phyloP scores from a whole-genome alignment of 768 basidiomycete species.

The Leccinum rimulosum region DNA sequence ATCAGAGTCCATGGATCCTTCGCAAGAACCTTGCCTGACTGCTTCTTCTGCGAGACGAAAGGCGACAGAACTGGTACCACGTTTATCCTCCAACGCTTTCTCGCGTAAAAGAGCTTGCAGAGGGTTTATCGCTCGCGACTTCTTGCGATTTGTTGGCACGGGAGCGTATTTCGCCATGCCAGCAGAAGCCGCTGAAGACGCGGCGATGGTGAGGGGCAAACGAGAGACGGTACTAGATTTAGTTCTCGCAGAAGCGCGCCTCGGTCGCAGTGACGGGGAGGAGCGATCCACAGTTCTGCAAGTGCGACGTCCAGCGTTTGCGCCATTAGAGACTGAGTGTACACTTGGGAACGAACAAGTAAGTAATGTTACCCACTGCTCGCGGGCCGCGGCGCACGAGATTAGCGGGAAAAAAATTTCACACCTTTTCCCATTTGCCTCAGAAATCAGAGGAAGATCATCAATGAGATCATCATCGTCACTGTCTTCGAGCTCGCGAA shows the following conservation, averaged over 20 bases:
- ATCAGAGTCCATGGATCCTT: slow-evolving; percentile 17
- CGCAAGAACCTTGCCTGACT: slow-evolving; percentile 30
- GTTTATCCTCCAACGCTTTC: slow-evolving; percentile 36
- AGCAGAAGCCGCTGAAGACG: slow-evolving; percentile 5
- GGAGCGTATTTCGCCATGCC: background rate
- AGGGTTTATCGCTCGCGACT: slow-evolving; percentile 41
- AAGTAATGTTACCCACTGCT: slow-evolving; percentile 3
- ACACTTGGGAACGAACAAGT: slow-evolving; percentile 24
- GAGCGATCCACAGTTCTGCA: background rate
- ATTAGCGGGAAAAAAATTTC: background rate
- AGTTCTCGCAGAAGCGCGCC: slow-evolving; percentile 19
- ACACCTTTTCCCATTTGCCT: slow-evolving; percentile 11
- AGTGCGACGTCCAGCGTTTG: background rate
- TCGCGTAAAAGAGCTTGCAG: slow-evolving; percentile 55
- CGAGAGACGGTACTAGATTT: slow-evolving; percentile 11
- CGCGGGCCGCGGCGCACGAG: background rate
- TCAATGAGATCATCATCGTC: slow-evolving; percentile 45
- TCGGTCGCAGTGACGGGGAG: slow-evolving; percentile 8
- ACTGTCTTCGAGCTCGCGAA: slow-evolving; percentile 48
- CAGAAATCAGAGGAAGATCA: slow-evolving; percentile 16
- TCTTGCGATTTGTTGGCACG: slow-evolving; percentile 16
- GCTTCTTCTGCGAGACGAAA: slow-evolving; percentile 46
- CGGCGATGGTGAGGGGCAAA: slow-evolving; percentile 13
- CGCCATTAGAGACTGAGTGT: slow-evolving; percentile 10
- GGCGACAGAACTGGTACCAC: slow-evolving; percentile 38